Evolutionary conservation across 139 green algal genomes (phyloP).

Genomic region (Coccomyxa sp.): DNA sequence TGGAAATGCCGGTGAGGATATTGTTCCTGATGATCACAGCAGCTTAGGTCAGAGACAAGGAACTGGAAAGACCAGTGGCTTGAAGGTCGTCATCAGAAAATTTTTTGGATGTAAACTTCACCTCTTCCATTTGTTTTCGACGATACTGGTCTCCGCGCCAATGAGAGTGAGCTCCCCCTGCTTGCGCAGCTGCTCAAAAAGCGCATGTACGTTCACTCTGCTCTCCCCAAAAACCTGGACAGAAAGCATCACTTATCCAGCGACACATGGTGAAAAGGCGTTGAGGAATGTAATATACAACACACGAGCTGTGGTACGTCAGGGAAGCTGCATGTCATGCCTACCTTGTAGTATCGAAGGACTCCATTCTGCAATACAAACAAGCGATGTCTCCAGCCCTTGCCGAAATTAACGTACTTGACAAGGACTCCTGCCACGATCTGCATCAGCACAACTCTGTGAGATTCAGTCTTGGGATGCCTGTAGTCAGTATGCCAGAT

Average conservation of each 20-base stretch:
- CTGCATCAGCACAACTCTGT: slow-evolving; percentile 12
- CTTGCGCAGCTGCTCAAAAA: slow-evolving; percentile 43
- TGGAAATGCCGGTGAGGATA: too few relatives aligned
- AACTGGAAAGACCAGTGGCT: too few relatives aligned
- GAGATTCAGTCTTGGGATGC: neutral
- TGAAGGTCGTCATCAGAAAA: too few relatives aligned
- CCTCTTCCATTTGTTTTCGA: slow-evolving; percentile 31
- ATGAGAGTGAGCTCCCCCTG: slow-evolving; percentile 38
- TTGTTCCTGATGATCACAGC: too few relatives aligned
- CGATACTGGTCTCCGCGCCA: slow-evolving; percentile 36
- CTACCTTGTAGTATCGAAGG: slow-evolving; percentile 74
- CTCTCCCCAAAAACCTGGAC: slow-evolving; percentile 43
- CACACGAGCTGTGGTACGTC: neutral
- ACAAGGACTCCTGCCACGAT: slow-evolving; percentile 63
- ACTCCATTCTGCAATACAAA: slow-evolving; percentile 72
- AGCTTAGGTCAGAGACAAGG: too few relatives aligned
- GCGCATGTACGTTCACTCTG: slow-evolving; percentile 35
- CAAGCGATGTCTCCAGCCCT: slow-evolving; percentile 66
- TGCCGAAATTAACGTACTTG: slow-evolving; percentile 73
- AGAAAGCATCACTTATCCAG: neutral
- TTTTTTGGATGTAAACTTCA: neutral
- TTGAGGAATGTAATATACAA: neutral
- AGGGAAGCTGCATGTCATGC: neutral
- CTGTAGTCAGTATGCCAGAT: neutral
- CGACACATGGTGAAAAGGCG: neutral